Base-by-base conservation (phyloP, 805 yeast species). In the Myxozyma sirexii region DNA sequence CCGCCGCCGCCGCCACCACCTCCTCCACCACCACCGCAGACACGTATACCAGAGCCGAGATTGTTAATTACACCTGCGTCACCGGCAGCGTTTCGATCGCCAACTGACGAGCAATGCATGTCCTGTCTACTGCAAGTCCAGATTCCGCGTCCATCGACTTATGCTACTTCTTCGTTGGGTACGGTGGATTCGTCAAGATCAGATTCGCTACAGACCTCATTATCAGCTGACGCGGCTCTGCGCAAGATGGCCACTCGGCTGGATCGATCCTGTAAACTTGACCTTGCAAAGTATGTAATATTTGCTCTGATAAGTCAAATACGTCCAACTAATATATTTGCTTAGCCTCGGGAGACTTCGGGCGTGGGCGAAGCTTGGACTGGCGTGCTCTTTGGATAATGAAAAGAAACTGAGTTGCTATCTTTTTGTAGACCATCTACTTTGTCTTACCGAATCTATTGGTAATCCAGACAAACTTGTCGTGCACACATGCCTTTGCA, bases 371-470 rank as follows among this genome's bases (percentile, higher is more conserved):
- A 29, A 45, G 29, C 39, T 51, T 2, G 62, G 54, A 15, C 43
- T 49, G 17, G 19, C 47, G 7, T 39, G 37, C n/a, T 29, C 56
- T 33, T 52, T 31, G 15, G 3, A 35, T 12, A 10, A 33, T n/a
- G 26, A 17, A 43, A 53, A 50, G 35, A 17, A 39, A 7, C 64
- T 60, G 4, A 29, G 51, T 19, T 60, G 64, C 46, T 60, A 51
- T 33, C 52, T 60, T 10, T 60, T 60, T 26, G 39, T 35, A 2
- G 63, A 59, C 47, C 47, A 44, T 35, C 52, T 59, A n/a, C 38
- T 59, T 4, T 55, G 60, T 24, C 37, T 59, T 6, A 58, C 54
- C 33, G 55, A 58, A 17, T 17, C 8, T 7, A 42, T 2, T 23
- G 21, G 21, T 3, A 6, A 13, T 15, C 17, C 41, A 15, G 45